phyloP scores from a whole-genome alignment of 345 rosid genomes.

The Citrus hindsii region DNA sequence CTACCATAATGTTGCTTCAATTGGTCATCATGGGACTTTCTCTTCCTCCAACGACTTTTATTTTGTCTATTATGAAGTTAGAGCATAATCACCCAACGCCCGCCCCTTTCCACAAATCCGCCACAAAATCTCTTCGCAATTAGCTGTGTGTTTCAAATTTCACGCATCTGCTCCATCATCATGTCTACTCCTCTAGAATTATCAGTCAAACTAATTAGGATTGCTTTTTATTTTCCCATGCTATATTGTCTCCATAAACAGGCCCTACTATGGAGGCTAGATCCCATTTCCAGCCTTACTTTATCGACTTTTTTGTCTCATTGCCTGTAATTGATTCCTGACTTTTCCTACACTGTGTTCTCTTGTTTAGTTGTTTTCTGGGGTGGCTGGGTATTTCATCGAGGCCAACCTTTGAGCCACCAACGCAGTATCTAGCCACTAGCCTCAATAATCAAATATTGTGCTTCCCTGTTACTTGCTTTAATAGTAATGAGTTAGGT shows the following conservation, averaged over 20 bases:
- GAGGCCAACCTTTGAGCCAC: slow-evolving; percentile 9
- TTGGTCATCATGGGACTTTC: slow-evolving; percentile 25
- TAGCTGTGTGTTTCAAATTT: not conserved
- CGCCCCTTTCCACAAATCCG: not conserved
- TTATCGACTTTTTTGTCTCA: slow-evolving; percentile 9
- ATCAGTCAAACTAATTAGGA: slow-evolving; percentile 29
- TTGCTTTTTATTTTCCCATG: slow-evolving; percentile 20
- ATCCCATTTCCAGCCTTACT: slow-evolving; percentile 35
- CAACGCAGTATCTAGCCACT: not conserved
- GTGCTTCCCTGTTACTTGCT: not conserved
- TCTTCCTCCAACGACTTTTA: slow-evolving; percentile 38
- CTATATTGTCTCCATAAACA: slow-evolving; percentile 20
- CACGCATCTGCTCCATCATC: slow-evolving; percentile 18
- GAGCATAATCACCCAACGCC: not conserved
- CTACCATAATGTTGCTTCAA: slow-evolving; percentile 41
- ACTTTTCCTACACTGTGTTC: not conserved
- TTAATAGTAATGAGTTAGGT: too few relatives aligned
- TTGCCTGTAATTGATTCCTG: not conserved
- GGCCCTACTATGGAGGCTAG: slow-evolving; percentile 28
- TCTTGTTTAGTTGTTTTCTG: not conserved
- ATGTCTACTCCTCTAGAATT: slow-evolving; percentile 12
- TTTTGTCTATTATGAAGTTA: not conserved
- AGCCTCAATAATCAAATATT: not conserved
- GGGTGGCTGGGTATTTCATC: not conserved
- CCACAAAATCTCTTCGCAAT: not conserved